Evolutionary conservation across 2,329 filamentous ascomycete species (phyloP), one percentile per base, ranked within the genome.

Genomic region (Clathrospora elynae): DNA sequence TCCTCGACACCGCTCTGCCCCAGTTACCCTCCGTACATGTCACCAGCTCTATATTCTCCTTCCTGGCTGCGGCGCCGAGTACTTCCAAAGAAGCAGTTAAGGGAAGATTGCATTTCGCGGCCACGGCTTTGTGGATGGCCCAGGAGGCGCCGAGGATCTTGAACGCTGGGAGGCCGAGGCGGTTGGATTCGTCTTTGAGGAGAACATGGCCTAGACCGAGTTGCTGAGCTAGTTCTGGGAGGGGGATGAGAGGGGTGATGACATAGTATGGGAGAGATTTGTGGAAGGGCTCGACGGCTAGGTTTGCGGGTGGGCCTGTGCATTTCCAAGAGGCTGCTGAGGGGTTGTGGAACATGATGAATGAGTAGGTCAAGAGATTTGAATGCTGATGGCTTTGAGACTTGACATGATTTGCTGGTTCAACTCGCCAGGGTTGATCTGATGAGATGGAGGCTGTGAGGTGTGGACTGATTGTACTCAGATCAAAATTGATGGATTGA

Each of bases 91-190:
- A 61, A 0, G 75, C 62, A 1, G 72, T 71, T 0, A 72, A 50
- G 0, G 75, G 65, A 0, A 83, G 66, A 2, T 61, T 65, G 0
- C 83, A 66, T 6, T 70, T 64, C 1, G 70, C 59, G 0, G 72
- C 62, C 5, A 88, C 59, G 10, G 84, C 80, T 5, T 79, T 77
- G 55, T 82, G 85, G 3, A 80, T 77, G 0, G 81, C 86, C 86
- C 86, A 92, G 1, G 85, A 87, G 1, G 88, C 87, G 13, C 88
- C 88, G 0, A 91, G 78, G 30, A 91, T 87, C 67, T 93, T 93
- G 75, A 91, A 92, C 0, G 87, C 79, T 0, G 86, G 85, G 2
- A 91, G 74, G 0, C 84, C 83, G 24, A 89, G 81, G 4, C 87
- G 79, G 38, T 71, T 74, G 18, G 80, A 83, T 65, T 92, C 87